Evolutionary conservation across 495 filamentous ascomycete species (phyloP).

Genomic region (Penicillium bovifimosum): DNA sequence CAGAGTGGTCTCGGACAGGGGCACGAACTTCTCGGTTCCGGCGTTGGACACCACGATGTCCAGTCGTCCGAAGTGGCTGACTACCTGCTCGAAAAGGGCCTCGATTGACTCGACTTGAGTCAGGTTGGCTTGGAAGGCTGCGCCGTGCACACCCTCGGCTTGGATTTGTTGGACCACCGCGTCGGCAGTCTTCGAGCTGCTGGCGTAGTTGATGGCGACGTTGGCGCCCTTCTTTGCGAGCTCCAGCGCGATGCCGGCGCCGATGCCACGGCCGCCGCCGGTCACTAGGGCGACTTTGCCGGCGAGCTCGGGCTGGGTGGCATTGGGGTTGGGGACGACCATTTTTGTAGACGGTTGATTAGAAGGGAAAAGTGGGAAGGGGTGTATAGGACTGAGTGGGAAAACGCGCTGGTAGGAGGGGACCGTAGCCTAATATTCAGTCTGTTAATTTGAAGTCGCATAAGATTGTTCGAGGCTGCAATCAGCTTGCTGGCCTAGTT

Average conservation of each 20-base stretch:
- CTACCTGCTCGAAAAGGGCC: slow-evolving; percentile 57
- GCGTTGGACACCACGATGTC: slow-evolving; percentile 67
- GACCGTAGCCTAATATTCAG: background rate
- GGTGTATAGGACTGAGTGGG: background rate
- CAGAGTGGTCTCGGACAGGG: slow-evolving; percentile 61
- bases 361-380: background rate
- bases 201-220: slow-evolving; percentile 74
- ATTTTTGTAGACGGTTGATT: slow-evolving; percentile 7
- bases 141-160: slow-evolving; percentile 51
- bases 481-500: background rate
- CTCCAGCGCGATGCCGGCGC: slow-evolving; percentile 68
- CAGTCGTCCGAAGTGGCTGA: slow-evolving; percentile 61
- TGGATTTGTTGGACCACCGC: slow-evolving; percentile 59
- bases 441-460: background rate
- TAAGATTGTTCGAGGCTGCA: background rate
- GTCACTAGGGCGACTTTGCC: slow-evolving; percentile 72
- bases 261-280: slow-evolving; percentile 68
- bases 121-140: slow-evolving; percentile 72
- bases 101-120: slow-evolving; percentile 59
- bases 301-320: slow-evolving; percentile 34
- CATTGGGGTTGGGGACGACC: slow-evolving; percentile 17
- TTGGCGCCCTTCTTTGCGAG: slow-evolving; percentile 66
- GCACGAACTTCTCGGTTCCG: slow-evolving; percentile 45
- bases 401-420: background rate
- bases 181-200: slow-evolving; percentile 55